These are phyloP conservation scores for Ophiosphaerella korrae DNA, from an alignment of 2,329 filamentous ascomycete genomes.

Conservation along the genomic window DNA sequence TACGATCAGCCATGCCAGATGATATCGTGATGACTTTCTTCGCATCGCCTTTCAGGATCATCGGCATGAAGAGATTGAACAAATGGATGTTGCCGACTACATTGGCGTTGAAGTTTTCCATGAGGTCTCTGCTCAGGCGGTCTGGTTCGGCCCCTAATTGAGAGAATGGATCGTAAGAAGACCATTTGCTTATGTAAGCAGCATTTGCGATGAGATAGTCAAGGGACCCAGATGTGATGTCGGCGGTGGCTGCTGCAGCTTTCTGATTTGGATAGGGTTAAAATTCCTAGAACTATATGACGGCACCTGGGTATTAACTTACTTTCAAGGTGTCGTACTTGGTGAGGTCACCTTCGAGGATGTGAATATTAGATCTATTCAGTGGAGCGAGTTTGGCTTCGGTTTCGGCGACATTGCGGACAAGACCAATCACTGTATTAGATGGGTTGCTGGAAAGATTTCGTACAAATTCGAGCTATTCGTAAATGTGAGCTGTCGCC, in stretches of 20 bases:
- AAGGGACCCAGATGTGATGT: constrained; percentile 45
- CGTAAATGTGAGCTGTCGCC: too few species aligned
- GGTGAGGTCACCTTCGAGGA: constrained; percentile 46
- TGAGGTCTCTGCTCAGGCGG: constrained; percentile 13
- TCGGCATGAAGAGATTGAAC: constrained; percentile 49
- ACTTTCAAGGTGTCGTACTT: constrained; percentile 39
- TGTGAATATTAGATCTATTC: constrained; percentile 41
- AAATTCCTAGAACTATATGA: background rate
- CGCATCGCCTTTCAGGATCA: constrained; percentile 43
- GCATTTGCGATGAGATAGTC: constrained; percentile 53
- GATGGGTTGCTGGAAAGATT: constrained; percentile 31
- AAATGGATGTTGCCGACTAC: constrained; percentile 39
- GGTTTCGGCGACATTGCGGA: constrained; percentile 26
- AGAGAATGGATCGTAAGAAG: constrained; percentile 12
- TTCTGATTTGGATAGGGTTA: background rate
- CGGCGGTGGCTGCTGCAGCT: constrained; percentile 38
- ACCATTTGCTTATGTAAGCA: constrained; percentile 26
- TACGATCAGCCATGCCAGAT: constrained; percentile 43
- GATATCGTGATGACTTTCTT: constrained; percentile 54
- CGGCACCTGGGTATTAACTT: background rate
- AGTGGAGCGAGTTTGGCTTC: constrained; percentile 8
- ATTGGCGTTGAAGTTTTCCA: constrained; percentile 31
- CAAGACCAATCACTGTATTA: constrained; percentile 44
- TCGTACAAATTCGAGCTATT: constrained; percentile 36
- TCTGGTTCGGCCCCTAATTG: constrained; percentile 10